Conservation (phyloP, 2,329 filamentous ascomycete species). For the Aspergillus bombycis region DNA sequence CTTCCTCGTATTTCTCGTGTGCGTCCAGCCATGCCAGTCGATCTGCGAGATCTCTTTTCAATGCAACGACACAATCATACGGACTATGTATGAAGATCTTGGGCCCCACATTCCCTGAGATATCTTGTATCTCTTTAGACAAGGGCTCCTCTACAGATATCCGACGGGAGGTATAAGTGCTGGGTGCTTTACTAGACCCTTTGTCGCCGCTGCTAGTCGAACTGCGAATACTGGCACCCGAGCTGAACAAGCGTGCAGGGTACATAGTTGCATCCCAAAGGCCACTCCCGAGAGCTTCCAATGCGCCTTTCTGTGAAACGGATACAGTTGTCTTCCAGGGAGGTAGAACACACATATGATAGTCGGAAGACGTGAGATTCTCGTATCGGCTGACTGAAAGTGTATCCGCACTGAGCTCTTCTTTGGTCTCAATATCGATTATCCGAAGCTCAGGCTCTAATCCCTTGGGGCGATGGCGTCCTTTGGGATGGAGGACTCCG, state of each 20-base stretch:
- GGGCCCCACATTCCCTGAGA: slow-evolving; percentile 59
- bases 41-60: slow-evolving; percentile 82
- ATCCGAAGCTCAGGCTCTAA: slow-evolving; percentile 85
- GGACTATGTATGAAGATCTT: slow-evolving; percentile 96
- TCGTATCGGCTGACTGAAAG: slow-evolving; percentile 86
- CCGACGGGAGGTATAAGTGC: slow-evolving; percentile 60
- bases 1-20: slow-evolving; percentile 76
- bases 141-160: slow-evolving; percentile 44
- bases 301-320: slow-evolving; percentile 68
- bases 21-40: slow-evolving; percentile 85
- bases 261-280: slow-evolving; percentile 92
- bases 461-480: slow-evolving; percentile 74
- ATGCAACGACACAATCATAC: slow-evolving; percentile 92
- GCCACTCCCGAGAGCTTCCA: slow-evolving; percentile 74
- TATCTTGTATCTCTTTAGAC: slow-evolving; percentile 50
- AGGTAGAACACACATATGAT: slow-evolving; percentile 83
- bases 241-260: slow-evolving; percentile 83
- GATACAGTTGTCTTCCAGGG: slow-evolving; percentile 70
- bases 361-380: slow-evolving; percentile 82
- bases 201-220: slow-evolving; percentile 62
- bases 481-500: slow-evolving; percentile 61
- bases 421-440: slow-evolving; percentile 81
- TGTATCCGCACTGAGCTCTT: slow-evolving; percentile 84
- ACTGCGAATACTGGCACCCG: slow-evolving; percentile 73
- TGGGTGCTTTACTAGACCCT: slow-evolving; percentile 52